Percentiles rank a stretch among this genome's conserved stretches.
phyloP scores from a whole-genome alignment of 306 rosid genomes.

The Albizia julibrissin region DNA sequence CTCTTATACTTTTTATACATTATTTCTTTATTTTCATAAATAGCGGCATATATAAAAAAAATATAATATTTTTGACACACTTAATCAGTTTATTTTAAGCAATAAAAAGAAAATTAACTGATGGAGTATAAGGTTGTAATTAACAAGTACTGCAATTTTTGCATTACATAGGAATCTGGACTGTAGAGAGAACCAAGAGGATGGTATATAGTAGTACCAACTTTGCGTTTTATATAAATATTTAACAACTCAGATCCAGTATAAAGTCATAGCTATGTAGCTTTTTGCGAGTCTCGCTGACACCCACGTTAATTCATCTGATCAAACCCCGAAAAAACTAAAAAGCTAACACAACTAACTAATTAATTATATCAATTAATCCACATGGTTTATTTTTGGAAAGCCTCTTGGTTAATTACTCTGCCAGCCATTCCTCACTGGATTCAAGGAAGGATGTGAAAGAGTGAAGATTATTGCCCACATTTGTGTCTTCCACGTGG shows the following conservation, averaged over 20 bases:
- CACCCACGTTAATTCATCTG: neutral
- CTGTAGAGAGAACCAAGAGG: too few relatives aligned
- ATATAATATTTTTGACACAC: too few relatives aligned
- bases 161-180: neutral
- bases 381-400: neutral
- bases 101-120: too few relatives aligned
- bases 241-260: neutral
- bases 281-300: neutral
- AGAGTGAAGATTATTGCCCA: slow-evolving; percentile 17
- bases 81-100: too few relatives aligned
- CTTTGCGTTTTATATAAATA: neutral
- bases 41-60: too few relatives aligned
- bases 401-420: neutral
- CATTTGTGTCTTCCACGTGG: slow-evolving; percentile 3
- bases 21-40: too few relatives aligned
- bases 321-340: neutral
- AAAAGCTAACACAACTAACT: too few relatives aligned
- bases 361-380: neutral
- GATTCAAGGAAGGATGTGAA: slow-evolving; percentile 33
- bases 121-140: neutral
- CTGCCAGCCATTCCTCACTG: neutral
- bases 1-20: too few relatives aligned
- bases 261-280: neutral
- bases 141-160: neutral
- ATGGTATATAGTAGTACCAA: neutral